phyloP scores from a whole-genome alignment of 2,329 filamentous ascomycete genomes.

The Aspergillus sp. region DNA sequence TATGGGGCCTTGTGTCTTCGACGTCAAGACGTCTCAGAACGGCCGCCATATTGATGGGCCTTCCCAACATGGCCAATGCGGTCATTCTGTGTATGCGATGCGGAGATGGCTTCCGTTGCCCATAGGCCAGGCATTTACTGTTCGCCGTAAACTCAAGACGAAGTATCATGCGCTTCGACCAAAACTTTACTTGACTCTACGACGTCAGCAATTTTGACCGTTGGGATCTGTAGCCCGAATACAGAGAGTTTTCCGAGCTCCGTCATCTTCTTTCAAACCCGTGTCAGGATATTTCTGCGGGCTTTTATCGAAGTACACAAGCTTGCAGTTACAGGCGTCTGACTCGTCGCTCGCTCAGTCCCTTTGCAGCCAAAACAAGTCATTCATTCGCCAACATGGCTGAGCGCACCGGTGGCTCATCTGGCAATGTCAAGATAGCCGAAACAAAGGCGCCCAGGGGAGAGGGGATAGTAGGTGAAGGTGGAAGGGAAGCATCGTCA shows the following conservation, averaged over 20 bases:
- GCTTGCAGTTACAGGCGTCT: not conserved
- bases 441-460: not conserved
- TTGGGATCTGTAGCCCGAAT: not conserved
- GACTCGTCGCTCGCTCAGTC: not conserved
- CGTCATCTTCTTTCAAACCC: not conserved
- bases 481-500: constrained; percentile 10
- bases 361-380: constrained; percentile 4
- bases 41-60: not conserved
- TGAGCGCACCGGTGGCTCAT: constrained; percentile 15
- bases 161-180: constrained; percentile 6
- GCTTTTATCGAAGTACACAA: not conserved
- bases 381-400: constrained; percentile 20
- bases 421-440: constrained; percentile 18
- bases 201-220: constrained; percentile 32
- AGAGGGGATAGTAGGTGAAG: not conserved
- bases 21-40: constrained; percentile 22
- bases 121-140: not conserved
- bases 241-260: not conserved
- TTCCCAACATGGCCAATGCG: not conserved
- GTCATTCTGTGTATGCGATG: not conserved
- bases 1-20: constrained; percentile 12
- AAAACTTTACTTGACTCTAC: constrained; percentile 25
- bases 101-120: not conserved
- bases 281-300: not conserved
- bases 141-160: not conserved